Evolutionary conservation across 2,329 filamentous ascomycete genomes (phyloP), one percentile per base, ranked within the genome.

Genomic region (Xylariomycetidae sp.): DNA sequence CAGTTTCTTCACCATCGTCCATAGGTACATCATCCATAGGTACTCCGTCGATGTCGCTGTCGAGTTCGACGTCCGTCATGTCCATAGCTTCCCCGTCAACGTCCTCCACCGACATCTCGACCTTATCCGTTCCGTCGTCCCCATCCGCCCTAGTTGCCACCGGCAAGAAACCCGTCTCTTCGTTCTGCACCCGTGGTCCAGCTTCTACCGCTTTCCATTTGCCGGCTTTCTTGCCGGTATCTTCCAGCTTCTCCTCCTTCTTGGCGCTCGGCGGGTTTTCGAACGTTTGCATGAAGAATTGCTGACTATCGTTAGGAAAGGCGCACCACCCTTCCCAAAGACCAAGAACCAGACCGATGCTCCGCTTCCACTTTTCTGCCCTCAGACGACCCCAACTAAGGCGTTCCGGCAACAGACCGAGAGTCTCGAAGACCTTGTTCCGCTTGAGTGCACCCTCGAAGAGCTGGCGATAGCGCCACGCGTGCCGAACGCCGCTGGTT

Each of bases 341-440:
- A 29, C 74, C 71, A 7, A 92, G 63, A 2, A 92, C 69, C 5
- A 79, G 69, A 3, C 73, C 72, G 25, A 92, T 70, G 49, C 83
- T 88, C 31, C 85, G 75, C 58, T 85, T 85, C 84, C 86, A 92
- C 59, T 90, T 89, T 42, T 92, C 86, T 4, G 82, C 81, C 14
- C 85, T 81, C 41, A 95, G 64, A 1, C 85, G 77, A 8, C 89
- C 89, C 88, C 88, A 94, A 27, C 72, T 70, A 15, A 85, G 63
- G 34, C 77, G 79, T 48, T 82, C 80, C 6, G 88, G 79, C 39
- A 94, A 72, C 35, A 74, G 65, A 1, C 88, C 88, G 3, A 96
- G 70, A 27, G 74, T 71, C 50, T 85, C 83, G 50, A 95, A 94
- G 1, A 55, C 77, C 37, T 77, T 75, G 36, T 79, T 75, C 7